Evolutionary conservation across 805 yeast species (phyloP), one percentile per base, ranked within the genome.

Genomic region (Cyberlindnera suaveolens): DNA sequence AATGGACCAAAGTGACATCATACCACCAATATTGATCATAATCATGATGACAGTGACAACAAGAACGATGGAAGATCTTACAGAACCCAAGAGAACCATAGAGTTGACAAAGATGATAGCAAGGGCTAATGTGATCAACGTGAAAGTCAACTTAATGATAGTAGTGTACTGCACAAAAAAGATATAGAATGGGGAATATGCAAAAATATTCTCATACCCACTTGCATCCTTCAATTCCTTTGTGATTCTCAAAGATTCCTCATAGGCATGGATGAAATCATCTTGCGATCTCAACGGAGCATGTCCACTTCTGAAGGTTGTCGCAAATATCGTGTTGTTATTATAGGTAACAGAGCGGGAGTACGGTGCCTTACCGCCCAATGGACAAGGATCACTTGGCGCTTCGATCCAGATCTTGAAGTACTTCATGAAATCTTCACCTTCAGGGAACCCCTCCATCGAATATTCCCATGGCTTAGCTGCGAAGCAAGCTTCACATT

Each of bases 331-430:
- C 0, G 62, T 52, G 1, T 66, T 64, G 1, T 62, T 51, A 1
- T 66, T 64, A 27, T 64, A 64, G 2, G 72, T 64, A 10, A 87
- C 66, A 1, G 89, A 70, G 5, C 70, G 63, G 1, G 85, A 72
- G 58, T 91, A 91, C 0, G 97, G 96, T 0, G 97, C 97, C 56
- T 85, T 85, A 2, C 99, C 99, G 4, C 96, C 98, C 23, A 91
- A 66, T 1, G 98, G 96, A 62, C 99, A 91, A 3, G 91, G 87
- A 54, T 85, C 93, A 44, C 95, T 85, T 20, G 87, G 85, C 1
- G 87, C 66, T 33, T 78, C 71, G 20, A 91, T 85, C 99, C 99
- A 91, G 34, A 83, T 77, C 18, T 75, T 62, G 58, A 89, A 82
- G 53, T 71, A 87, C 36, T 67, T 68, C 78, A 85, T 76, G 56